phyloP scores from a whole-genome alignment of 192 early-diverging fungal genomes.

The Podila epicladia region DNA sequence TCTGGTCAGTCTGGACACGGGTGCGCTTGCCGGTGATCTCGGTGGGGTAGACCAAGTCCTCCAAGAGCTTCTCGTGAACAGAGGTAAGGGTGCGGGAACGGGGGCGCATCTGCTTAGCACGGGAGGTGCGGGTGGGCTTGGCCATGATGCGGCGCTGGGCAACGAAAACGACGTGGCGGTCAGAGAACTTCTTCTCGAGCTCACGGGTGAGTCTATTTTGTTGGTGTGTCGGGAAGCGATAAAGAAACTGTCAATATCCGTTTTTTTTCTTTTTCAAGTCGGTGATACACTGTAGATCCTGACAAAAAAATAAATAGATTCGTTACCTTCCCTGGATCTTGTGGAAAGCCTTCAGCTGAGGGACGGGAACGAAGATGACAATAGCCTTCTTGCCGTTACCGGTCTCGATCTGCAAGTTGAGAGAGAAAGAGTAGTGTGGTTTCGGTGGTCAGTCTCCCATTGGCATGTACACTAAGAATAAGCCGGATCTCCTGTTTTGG shows the following conservation, averaged over 20 bases:
- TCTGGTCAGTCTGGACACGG: slow-evolving; percentile 95
- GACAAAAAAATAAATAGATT: too few relatives aligned
- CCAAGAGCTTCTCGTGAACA: slow-evolving; percentile 96
- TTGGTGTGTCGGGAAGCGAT: neutral
- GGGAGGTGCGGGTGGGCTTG: slow-evolving; percentile 91
- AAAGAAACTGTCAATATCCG: neutral
- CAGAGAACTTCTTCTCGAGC: slow-evolving; percentile 99
- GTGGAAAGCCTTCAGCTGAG: slow-evolving; percentile 93
- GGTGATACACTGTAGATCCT: too few relatives aligned
- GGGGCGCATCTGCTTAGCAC: slow-evolving; percentile 93
- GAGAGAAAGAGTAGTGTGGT: neutral
- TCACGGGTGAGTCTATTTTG: slow-evolving; percentile 84
- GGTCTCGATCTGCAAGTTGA: slow-evolving; percentile 76
- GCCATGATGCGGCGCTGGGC: slow-evolving; percentile 95
- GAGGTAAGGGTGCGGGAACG: slow-evolving; percentile 95
- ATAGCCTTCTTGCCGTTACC: slow-evolving; percentile 96
- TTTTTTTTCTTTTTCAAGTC: too few relatives aligned
- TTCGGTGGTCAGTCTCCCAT: neutral
- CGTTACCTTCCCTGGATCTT: slow-evolving; percentile 89
- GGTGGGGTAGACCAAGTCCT: slow-evolving; percentile 98
- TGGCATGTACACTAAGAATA: neutral
- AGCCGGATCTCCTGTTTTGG: neutral
- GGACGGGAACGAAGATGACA: slow-evolving; percentile 97
- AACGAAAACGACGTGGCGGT: slow-evolving; percentile 95
- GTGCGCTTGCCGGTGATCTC: slow-evolving; percentile 99